Conservation (phyloP, 1,284 basidiomycete species). For the Athelia psychrophila region DNA sequence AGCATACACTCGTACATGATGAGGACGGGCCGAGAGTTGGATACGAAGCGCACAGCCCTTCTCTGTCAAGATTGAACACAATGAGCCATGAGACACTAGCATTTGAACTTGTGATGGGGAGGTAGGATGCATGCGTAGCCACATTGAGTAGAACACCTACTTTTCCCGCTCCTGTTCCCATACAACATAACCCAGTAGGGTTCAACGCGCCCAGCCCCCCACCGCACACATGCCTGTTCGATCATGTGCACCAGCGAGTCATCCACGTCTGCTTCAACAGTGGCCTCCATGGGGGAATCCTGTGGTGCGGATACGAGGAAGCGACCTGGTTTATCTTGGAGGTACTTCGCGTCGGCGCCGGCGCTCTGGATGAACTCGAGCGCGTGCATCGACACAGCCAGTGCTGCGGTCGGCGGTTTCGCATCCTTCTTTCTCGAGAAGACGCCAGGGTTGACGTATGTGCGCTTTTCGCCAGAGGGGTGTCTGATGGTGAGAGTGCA, state of each 20-base stretch:
- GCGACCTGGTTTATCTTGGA: constrained; percentile 30
- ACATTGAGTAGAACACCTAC: too few species aligned
- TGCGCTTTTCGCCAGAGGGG: constrained; percentile 45
- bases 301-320: constrained; percentile 32
- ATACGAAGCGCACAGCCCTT: constrained; percentile 56
- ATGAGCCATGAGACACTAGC: constrained; percentile 15
- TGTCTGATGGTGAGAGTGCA: constrained; percentile 58
- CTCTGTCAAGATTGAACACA: constrained; percentile 25
- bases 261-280: constrained; percentile 5
- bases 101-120: constrained; percentile 44
- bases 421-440: constrained; percentile 47
- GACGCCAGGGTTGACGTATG: constrained; percentile 45
- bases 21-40: constrained; percentile 40
- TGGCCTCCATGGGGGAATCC: constrained; percentile 19
- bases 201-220: constrained; percentile 48
- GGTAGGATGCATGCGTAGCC: too few species aligned
- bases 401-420: constrained; percentile 43
- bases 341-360: constrained; percentile 32
- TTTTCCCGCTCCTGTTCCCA: too few species aligned
- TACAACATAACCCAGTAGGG: constrained; percentile 50
- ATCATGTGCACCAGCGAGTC: constrained; percentile 36
- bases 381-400: constrained; percentile 55
- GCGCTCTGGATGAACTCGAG: constrained; percentile 51
- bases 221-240: constrained; percentile 47
- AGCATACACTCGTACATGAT: constrained; percentile 41